These are phyloP conservation scores for Zygoascus ofunaensis DNA, from an alignment of 805 yeast species.

Conservation along the genomic window DNA sequence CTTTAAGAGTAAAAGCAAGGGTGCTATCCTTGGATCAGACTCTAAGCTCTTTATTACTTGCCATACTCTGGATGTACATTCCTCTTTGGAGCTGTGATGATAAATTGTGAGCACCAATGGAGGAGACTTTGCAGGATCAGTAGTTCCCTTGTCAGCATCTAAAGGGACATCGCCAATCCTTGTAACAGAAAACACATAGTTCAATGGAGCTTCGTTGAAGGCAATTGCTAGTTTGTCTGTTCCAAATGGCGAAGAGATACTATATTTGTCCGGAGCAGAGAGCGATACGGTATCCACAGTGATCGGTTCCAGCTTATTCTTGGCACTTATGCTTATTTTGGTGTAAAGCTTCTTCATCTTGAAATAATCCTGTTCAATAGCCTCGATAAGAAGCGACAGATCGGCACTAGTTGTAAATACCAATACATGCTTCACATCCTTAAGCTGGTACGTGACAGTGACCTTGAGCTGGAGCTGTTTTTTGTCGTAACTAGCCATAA, in stretches of 20 bases:
- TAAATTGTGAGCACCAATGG: background rate
- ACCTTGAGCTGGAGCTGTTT: conserved; percentile 19
- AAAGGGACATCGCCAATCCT: conserved; percentile 7
- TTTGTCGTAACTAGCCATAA: conserved; percentile 20
- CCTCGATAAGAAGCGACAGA: conserved; percentile 52
- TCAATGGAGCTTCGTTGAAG: conserved; percentile 62
- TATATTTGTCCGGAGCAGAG: conserved; percentile 23
- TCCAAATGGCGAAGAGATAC: conserved; percentile 27
- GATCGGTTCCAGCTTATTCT: conserved; percentile 43
- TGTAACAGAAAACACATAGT: conserved; percentile 48
- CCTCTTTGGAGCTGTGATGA: background rate
- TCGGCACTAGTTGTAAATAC: conserved; percentile 33
- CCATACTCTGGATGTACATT: background rate
- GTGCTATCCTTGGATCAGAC: background rate
- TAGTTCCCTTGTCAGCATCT: background rate
- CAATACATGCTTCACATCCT: conserved; percentile 12
- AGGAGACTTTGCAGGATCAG: background rate
- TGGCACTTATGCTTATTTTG: conserved; percentile 59
- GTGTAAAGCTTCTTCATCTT: conserved; percentile 47
- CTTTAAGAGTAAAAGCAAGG: conserved; percentile 1
- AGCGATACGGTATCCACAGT: conserved; percentile 41
- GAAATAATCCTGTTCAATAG: conserved; percentile 74
- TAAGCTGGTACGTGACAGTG: conserved; percentile 21
- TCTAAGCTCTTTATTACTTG: background rate
- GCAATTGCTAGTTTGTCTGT: conserved; percentile 33